A percentile compares a stretch with the other conserved stretches of the same genome.
These are phyloP conservation scores for Boechera stricta DNA, from an alignment of 345 rosid species.

Conservation along the genomic window DNA sequence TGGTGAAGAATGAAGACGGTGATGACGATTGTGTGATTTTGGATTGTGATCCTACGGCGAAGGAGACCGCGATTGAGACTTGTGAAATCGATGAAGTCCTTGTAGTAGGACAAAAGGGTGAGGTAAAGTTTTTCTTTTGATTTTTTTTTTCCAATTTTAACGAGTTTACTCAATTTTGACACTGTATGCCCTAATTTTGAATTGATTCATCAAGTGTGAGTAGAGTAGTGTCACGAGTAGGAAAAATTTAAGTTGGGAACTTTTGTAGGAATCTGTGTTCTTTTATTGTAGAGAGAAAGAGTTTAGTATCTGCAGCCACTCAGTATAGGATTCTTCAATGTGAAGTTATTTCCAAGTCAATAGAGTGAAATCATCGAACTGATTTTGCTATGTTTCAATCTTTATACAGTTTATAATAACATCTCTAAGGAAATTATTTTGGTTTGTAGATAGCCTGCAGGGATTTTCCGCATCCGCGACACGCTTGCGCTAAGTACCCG, in stretches of 20 bases:
- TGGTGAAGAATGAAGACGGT: background rate
- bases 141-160: background rate
- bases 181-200: background rate
- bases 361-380: background rate
- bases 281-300: background rate
- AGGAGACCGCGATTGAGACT: background rate
- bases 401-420: background rate
- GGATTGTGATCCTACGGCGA: conserved; percentile 33
- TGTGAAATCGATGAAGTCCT: conserved; percentile 13
- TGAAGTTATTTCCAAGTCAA: background rate
- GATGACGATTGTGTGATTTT: conserved; percentile 42
- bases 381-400: background rate
- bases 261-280: background rate
- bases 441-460: conserved; percentile 78
- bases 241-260: background rate
- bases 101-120: conserved; percentile 32
- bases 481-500: conserved; percentile 66
- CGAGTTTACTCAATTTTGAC: background rate
- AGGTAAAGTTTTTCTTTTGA: conserved; percentile 10
- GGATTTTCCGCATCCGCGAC: conserved; percentile 87
- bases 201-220: background rate
- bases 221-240: background rate
- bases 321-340: background rate
- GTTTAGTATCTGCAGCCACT: background rate
- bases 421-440: background rate